Evolutionary conservation across 2,329 filamentous ascomycete species (phyloP), one percentile per base, ranked within the genome.

Genomic region (Beauveria sp.): DNA sequence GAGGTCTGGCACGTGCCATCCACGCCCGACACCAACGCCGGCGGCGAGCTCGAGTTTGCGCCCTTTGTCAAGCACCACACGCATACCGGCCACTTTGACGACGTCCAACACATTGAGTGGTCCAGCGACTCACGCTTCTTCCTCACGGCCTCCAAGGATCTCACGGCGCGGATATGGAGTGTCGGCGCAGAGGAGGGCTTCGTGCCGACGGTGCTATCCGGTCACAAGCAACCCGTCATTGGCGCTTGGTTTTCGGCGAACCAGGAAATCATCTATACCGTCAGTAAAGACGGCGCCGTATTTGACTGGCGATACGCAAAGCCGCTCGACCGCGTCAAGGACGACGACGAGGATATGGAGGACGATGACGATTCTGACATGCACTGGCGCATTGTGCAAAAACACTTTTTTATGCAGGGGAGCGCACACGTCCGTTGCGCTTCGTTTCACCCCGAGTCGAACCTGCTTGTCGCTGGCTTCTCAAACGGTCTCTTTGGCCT

Each of bases 1-100:
- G 92, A 99, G 79, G 88, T 98, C 67, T 99, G 95, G 95, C 90
- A 95, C 69, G 96, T 96, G 34, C 95, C 95, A 0, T 92, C 90
- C 3, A 95, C 90, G 0, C 93, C 93, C 3, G 91, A 93, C 66
- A 83, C 89, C 26, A 89, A 88, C 66, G 81, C 81, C 53, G 87
- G 89, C 64, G 93, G 91, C 63, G 91, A 93, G 65, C 80, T 98
- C 60, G 93, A 98, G 69, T 99, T 97, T 75, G 93, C 95, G 22
- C 95, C 95, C 0, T 99, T 99, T 69, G 88, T 97, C 53, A 83
- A 89, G 66, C 90, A 98, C 76, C 87, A 92, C 66, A 88, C 89
- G 57, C 91, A 96, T 68, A 87, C 87, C 1, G 91, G 90, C 0
- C 95, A 99, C 74, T 96, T 95, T 69, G 95, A 98, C 73, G 84